Evolutionary conservation across 768 basidiomycete species (phyloP).

Genomic region (Podaxis mareebaensis): DNA sequence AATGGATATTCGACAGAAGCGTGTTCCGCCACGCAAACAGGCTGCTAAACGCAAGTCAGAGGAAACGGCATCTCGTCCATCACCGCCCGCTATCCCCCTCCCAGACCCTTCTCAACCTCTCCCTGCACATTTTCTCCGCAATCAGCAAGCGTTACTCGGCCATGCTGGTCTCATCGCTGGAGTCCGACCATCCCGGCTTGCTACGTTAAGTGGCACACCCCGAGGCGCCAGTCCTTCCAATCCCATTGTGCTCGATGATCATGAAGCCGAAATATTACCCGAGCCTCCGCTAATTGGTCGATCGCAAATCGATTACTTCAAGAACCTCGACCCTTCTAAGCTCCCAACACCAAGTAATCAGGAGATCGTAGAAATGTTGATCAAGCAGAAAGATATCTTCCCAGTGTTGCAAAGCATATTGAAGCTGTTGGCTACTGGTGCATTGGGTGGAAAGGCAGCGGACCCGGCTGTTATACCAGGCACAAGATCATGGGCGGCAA

Average conservation of each 20-base stretch:
- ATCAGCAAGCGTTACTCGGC: conserved; percentile 70
- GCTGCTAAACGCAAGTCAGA: conserved; percentile 35
- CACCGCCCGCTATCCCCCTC: conserved; percentile 57
- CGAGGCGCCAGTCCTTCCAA: conserved; percentile 57
- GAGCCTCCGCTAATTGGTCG: conserved; percentile 23
- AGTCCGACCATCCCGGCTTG: conserved; percentile 57
- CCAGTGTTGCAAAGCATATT: conserved; percentile 65
- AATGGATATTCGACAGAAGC: conserved; percentile 21
- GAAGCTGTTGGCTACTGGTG: conserved; percentile 51
- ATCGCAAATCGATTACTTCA: conserved; percentile 15
- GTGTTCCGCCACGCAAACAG: conserved; percentile 30
- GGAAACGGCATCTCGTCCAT: conserved; percentile 44
- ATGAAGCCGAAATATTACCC: conserved; percentile 33
- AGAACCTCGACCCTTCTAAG: conserved; percentile 37
- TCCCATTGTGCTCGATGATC: conserved; percentile 74
- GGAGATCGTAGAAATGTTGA: conserved; percentile 59
- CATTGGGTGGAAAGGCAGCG: conserved; percentile 1
- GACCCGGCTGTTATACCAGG: background rate
- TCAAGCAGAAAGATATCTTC: conserved; percentile 66
- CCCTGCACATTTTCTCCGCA: conserved; percentile 72
- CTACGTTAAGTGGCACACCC: conserved; percentile 19
- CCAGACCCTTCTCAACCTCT: conserved; percentile 62
- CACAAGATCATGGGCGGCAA: background rate
- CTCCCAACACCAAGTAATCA: conserved; percentile 54
- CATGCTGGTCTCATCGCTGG: conserved; percentile 70